phyloP scores from a whole-genome alignment of 257 asterid species.

The Solanum pennellii region DNA sequence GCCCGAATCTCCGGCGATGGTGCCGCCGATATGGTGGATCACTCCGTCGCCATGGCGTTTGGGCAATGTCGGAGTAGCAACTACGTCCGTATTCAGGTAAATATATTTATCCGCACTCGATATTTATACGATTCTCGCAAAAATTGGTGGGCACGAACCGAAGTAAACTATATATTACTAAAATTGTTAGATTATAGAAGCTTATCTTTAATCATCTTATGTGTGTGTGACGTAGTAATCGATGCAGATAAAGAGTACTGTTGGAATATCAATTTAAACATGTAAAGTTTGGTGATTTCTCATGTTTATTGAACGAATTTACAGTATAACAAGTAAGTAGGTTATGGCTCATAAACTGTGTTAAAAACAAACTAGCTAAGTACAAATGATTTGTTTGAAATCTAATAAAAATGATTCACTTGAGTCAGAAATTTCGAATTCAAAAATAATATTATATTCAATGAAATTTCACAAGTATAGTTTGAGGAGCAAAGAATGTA shows the following conservation, averaged over 20 bases:
- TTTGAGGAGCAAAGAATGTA: rapidly evolving
- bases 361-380: neutral
- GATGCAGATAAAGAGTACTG: neutral
- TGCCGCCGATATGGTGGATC: conserved; percentile 68
- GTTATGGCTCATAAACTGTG: neutral
- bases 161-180: neutral
- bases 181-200: neutral
- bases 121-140: neutral
- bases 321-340: neutral
- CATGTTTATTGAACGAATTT: neutral
- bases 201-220: neutral
- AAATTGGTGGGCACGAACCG: neutral
- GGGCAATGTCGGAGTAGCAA: conserved; percentile 42
- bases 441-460: neutral
- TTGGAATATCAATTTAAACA: neutral
- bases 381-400: neutral
- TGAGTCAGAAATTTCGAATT: neutral
- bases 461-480: neutral
- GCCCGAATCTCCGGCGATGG: conserved; percentile 59
- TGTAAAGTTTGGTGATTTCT: neutral
- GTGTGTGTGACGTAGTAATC: neutral
- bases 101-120: neutral
- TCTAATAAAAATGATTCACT: neutral
- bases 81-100: conserved; percentile 65
- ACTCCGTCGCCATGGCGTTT: conserved; percentile 69